These are phyloP conservation scores for Aspergillus candidus DNA, from an alignment of 2,329 filamentous ascomycete species.

Conservation along the genomic window DNA sequence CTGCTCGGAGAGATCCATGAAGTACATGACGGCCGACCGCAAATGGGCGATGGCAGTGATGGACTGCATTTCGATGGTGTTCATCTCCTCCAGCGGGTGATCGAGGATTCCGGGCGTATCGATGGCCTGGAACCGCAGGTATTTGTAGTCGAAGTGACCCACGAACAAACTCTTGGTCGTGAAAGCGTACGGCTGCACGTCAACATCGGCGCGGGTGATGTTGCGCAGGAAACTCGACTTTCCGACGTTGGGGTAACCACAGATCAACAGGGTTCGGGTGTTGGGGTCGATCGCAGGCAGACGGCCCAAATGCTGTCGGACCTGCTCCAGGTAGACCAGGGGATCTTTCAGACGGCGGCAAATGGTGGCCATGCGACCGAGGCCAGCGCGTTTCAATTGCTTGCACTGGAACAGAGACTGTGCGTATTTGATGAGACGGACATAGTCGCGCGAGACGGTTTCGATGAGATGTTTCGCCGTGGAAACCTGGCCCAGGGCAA, in stretches of 20 bases:
- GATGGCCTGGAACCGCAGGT: constrained; percentile 82
- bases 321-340: constrained; percentile 90
- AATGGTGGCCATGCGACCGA: constrained; percentile 97
- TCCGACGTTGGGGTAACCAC: constrained; percentile 95
- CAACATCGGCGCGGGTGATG: constrained; percentile 89
- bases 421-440: constrained; percentile 91
- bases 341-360: constrained; percentile 92
- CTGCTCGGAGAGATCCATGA: constrained; percentile 96
- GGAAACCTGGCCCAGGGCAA: constrained; percentile 90
- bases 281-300: constrained; percentile 98
- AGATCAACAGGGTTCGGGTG: constrained; percentile 90
- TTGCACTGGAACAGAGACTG: constrained; percentile 98
- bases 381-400: constrained; percentile 90
- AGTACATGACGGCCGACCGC: constrained; percentile 90
- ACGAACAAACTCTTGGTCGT: constrained; percentile 97
- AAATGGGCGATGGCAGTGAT: constrained; percentile 97
- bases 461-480: constrained; percentile 96
- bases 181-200: constrained; percentile 97
- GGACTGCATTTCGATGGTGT: constrained; percentile 98
- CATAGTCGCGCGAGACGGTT: constrained; percentile 92
- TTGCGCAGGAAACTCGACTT: constrained; percentile 94
- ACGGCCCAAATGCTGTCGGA: constrained; percentile 93
- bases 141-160: constrained; percentile 97
- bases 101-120: constrained; percentile 98
- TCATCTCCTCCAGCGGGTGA: constrained; percentile 98